Conservation (phyloP, 2,329 filamentous ascomycete genomes). For the Moelleriella libera region DNA sequence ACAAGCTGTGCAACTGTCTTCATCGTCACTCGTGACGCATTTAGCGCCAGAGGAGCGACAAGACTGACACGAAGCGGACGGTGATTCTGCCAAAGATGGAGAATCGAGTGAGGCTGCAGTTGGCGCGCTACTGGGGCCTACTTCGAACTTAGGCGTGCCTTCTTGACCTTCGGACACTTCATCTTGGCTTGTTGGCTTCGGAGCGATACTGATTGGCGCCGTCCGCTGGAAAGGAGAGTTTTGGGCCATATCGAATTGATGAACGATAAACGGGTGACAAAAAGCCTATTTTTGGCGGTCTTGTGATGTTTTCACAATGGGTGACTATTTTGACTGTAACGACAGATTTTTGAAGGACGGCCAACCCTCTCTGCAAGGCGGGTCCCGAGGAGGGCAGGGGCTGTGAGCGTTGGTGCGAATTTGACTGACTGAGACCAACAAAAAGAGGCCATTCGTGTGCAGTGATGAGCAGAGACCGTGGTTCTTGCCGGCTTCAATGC, state of each 20-base stretch:
- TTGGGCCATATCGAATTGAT: constrained; percentile 28
- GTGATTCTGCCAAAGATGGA: constrained; percentile 23
- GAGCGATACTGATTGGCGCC: constrained; percentile 52
- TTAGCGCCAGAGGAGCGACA: constrained; percentile 61
- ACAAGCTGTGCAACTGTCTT: constrained; percentile 62
- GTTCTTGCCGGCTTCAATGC: too few relatives aligned
- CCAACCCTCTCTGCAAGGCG: background rate
- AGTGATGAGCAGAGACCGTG: too few relatives aligned
- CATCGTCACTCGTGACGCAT: constrained; percentile 64
- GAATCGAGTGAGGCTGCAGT: constrained; percentile 38
- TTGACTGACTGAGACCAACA: too few relatives aligned
- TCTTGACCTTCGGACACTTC: constrained; percentile 29
- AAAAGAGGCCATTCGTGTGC: too few relatives aligned
- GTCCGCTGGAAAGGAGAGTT: constrained; percentile 42
- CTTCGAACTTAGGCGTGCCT: constrained; percentile 31
- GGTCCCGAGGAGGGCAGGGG: too few relatives aligned
- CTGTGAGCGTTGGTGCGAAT: too few relatives aligned
- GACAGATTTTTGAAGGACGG: background rate
- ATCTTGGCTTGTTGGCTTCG: constrained; percentile 36
- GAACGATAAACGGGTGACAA: background rate
- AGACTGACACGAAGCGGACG: constrained; percentile 51
- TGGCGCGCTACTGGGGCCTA: constrained; percentile 34
- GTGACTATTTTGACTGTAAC: background rate
- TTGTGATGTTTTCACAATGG: background rate
- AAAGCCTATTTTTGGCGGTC: background rate